Percentiles rank a stretch among this genome's conserved stretches.
These are phyloP conservation scores for Erodium maritimum DNA, from an alignment of 345 rosid genomes.

Conservation along the genomic window DNA sequence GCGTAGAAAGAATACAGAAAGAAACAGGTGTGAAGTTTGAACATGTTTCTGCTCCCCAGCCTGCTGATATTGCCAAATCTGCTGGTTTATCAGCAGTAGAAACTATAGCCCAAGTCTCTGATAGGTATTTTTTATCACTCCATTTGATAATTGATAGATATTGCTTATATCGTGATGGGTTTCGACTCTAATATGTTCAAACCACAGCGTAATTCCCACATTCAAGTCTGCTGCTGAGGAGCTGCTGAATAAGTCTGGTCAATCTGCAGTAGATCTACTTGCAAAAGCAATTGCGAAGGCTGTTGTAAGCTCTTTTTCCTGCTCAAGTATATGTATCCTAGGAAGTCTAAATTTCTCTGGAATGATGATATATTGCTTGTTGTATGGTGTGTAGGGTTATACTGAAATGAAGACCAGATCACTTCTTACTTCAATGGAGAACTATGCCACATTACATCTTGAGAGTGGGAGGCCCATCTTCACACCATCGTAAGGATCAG, in stretches of 20 bases:
- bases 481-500: constrained; percentile 55
- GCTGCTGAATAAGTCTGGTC: constrained; percentile 51
- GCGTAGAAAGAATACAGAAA: constrained; percentile 55
- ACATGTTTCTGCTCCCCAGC: constrained; percentile 68
- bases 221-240: constrained; percentile 75
- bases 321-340: not conserved
- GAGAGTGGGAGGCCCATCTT: constrained; percentile 63
- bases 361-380: not conserved
- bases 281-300: constrained; percentile 92
- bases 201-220: constrained; percentile 78
- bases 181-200: not conserved
- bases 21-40: constrained; percentile 95
- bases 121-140: constrained; percentile 39
- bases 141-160: not conserved
- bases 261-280: constrained; percentile 72
- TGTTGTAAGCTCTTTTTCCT: constrained; percentile 36
- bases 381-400: constrained; percentile 48
- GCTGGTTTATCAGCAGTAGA: constrained; percentile 74
- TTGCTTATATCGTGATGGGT: not conserved
- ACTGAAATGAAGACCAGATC: constrained; percentile 88
- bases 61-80: constrained; percentile 72
- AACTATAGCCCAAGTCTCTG: constrained; percentile 59
- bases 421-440: constrained; percentile 76
- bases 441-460: constrained; percentile 63
- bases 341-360: not conserved